Conservation (phyloP, 257 asterid species). For the Nicotiana paniculata region DNA sequence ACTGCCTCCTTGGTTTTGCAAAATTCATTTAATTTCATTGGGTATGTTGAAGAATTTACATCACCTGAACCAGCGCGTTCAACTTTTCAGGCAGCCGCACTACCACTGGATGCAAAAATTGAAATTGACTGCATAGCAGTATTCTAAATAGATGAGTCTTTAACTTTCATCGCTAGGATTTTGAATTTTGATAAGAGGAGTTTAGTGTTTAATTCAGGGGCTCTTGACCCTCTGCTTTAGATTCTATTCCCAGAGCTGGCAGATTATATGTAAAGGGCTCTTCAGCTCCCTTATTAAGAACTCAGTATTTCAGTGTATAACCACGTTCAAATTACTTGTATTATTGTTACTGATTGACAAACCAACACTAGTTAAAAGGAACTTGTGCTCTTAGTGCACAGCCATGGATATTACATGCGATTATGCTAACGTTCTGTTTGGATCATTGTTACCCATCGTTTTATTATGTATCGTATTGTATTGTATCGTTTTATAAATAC, state of each 20-base stretch:
- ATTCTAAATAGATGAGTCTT: conserved; percentile 4
- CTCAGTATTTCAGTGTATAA: background rate
- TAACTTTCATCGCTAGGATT: background rate
- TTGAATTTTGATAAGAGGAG: background rate
- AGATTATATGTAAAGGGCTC: background rate
- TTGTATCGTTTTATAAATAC: no score
- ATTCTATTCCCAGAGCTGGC: no score
- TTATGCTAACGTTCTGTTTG: no score
- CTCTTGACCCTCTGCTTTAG: background rate
- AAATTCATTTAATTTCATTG: no score
- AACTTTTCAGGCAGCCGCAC: conserved; percentile 85
- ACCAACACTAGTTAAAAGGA: background rate
- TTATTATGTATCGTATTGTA: no score
- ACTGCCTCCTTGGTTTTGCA: background rate
- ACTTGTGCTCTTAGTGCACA: background rate
- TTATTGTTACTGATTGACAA: background rate
- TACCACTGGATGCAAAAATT: conserved; percentile 70
- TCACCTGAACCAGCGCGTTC: conserved; percentile 87
- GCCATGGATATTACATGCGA: background rate
- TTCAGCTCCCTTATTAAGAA: background rate
- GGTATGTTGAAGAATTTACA: conserved; percentile 57
- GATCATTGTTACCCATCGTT: no score
- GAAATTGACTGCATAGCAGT: conserved; percentile 87
- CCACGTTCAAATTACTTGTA: background rate
- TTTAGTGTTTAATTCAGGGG: background rate